A percentile compares a stretch with the other conserved stretches of the same genome.
These are phyloP conservation scores for Emericellopsis cladophorae DNA, from an alignment of 2,329 filamentous ascomycete species.

Conservation along the genomic window DNA sequence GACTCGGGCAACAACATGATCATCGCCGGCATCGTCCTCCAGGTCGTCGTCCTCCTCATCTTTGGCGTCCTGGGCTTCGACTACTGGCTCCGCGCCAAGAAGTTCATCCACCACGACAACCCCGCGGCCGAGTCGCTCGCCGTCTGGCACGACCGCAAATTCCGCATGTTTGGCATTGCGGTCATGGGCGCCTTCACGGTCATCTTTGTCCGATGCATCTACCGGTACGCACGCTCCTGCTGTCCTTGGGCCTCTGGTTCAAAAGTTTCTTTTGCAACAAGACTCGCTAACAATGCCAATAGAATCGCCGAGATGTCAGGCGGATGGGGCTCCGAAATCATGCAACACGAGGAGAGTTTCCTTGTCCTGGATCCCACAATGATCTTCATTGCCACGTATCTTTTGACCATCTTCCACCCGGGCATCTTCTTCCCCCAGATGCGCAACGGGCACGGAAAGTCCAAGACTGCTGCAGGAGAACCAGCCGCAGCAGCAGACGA, in stretches of 20 bases:
- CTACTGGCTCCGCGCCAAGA: slow-evolving; percentile 28
- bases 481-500: slow-evolving; percentile 1
- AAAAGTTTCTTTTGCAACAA: no score
- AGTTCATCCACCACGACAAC: slow-evolving; percentile 20
- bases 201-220: slow-evolving; percentile 39
- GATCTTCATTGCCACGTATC: slow-evolving; percentile 32
- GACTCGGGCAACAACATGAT: slow-evolving; percentile 35
- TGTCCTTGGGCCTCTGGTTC: background rate
- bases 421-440: slow-evolving; percentile 43
- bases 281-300: background rate
- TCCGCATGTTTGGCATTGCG: slow-evolving; percentile 29
- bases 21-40: slow-evolving; percentile 39
- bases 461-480: background rate
- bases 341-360: slow-evolving; percentile 49
- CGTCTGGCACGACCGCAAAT: slow-evolving; percentile 29
- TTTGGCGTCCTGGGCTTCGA: slow-evolving; percentile 32
- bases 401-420: slow-evolving; percentile 40
- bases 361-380: slow-evolving; percentile 42
- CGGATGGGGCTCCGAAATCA: slow-evolving; percentile 50
- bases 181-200: slow-evolving; percentile 28
- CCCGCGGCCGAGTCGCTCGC: slow-evolving; percentile 15
- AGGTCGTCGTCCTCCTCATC: slow-evolving; percentile 33
- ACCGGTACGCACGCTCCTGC: slow-evolving; percentile 26
- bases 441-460: slow-evolving; percentile 15
- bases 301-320: slow-evolving; percentile 52